These are phyloP conservation scores for Psilocybe azurescens DNA, from an alignment of 768 basidiomycete genomes.

Conservation along the genomic window DNA sequence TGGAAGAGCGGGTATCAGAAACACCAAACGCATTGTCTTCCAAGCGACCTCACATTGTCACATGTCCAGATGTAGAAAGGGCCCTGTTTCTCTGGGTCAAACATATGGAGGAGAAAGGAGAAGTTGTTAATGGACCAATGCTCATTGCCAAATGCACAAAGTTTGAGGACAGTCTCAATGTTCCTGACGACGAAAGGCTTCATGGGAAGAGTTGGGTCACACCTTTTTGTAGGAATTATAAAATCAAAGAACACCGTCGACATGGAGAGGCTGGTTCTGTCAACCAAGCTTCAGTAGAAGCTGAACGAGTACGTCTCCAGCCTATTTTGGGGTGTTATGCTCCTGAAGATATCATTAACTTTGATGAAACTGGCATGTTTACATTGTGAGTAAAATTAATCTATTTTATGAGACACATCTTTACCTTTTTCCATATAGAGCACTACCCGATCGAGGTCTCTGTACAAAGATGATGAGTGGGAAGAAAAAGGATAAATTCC, in stretches of 20 bases:
- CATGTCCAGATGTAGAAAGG: conserved; percentile 37
- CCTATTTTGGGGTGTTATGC: conserved; percentile 24
- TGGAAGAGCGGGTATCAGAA: background rate
- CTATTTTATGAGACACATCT: background rate
- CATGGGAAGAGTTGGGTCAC: conserved; percentile 27
- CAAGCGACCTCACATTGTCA: conserved; percentile 36
- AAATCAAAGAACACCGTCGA: conserved; percentile 20
- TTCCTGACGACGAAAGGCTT: conserved; percentile 31
- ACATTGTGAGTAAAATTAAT: background rate
- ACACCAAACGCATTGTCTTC: conserved; percentile 30
- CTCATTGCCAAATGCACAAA: conserved; percentile 24
- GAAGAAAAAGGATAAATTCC: conserved; percentile 36
- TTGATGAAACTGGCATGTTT: conserved; percentile 29
- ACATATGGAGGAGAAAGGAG: conserved; percentile 30
- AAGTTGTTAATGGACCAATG: conserved; percentile 31
- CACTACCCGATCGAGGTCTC: conserved; percentile 27
- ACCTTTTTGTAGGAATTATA: conserved; percentile 26
- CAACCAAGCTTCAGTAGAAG: conserved; percentile 23
- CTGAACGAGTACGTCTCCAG: conserved; percentile 21
- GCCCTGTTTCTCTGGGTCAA: conserved; percentile 37
- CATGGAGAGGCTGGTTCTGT: conserved; percentile 37
- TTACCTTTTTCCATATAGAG: background rate
- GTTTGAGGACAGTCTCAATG: conserved; percentile 31
- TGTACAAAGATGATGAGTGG: conserved; percentile 35
- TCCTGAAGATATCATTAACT: conserved; percentile 29